Evolutionary conservation across 2,329 filamentous ascomycete genomes (phyloP).

Genomic region (Penicillium hesseltinei): DNA sequence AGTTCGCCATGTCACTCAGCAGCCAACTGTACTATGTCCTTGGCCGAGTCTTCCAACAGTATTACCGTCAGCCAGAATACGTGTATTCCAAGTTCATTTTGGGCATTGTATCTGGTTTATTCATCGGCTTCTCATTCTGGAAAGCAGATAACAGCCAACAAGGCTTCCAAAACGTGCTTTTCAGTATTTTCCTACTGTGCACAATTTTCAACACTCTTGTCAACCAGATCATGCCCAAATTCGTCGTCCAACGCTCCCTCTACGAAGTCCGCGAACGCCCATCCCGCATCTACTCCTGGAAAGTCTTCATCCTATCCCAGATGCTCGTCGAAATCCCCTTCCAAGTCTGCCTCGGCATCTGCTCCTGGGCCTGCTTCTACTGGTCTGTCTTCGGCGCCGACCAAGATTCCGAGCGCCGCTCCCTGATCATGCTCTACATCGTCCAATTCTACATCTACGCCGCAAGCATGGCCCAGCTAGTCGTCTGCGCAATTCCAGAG

Average conservation of each 20-base stretch:
- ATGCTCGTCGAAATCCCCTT: conserved; percentile 81
- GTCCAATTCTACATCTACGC: conserved; percentile 23
- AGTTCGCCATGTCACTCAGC: conserved; percentile 71
- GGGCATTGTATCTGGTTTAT: conserved; percentile 60
- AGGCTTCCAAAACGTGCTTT: conserved; percentile 80
- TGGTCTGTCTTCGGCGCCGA: conserved; percentile 20
- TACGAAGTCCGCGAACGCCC: conserved; percentile 83
- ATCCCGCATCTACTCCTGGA: conserved; percentile 79
- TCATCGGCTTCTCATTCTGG: conserved; percentile 79
- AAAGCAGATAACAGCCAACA: conserved; percentile 67
- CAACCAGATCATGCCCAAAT: conserved; percentile 68
- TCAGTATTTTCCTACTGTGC: conserved; percentile 73
- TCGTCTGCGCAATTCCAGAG: conserved; percentile 12
- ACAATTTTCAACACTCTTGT: conserved; percentile 52
- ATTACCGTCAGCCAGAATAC: conserved; percentile 81
- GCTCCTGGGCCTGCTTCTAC: conserved; percentile 24
- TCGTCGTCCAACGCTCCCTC: conserved; percentile 73
- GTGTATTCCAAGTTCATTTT: conserved; percentile 76
- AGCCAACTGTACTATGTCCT: conserved; percentile 65
- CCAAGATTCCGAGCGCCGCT: conserved; percentile 12
- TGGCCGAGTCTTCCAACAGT: conserved; percentile 75
- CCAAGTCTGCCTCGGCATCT: conserved; percentile 52
- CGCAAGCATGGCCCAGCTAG: conserved; percentile 18
- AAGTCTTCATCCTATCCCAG: conserved; percentile 78
- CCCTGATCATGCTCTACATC: conserved; percentile 22